Evolutionary conservation across 352 stramenopile species (phyloP).

Genomic region (Phytophthora gonapodyides): DNA sequence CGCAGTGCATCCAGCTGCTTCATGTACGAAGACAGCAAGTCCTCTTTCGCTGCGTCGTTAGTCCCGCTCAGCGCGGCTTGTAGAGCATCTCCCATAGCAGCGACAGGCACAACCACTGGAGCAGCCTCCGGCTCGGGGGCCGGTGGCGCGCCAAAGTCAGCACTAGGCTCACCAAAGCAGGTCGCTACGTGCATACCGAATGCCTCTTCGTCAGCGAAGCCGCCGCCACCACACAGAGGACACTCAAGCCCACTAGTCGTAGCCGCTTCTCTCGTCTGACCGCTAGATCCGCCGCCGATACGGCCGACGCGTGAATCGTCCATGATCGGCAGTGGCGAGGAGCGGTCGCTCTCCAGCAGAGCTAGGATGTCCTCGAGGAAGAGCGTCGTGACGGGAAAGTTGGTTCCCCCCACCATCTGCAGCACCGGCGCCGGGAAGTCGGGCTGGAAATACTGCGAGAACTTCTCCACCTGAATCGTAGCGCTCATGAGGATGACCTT

Average conservation of each 20-base stretch:
- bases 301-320: slow-evolving; percentile 21
- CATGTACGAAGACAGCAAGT: slow-evolving; percentile 56
- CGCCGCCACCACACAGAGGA: slow-evolving; percentile 75
- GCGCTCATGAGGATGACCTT: slow-evolving; percentile 96
- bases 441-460: slow-evolving; percentile 91
- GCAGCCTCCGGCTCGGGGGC: slow-evolving; percentile 16
- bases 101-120: slow-evolving; percentile 21
- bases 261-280: background rate
- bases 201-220: slow-evolving; percentile 81
- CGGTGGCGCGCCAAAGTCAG: slow-evolving; percentile 12
- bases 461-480: slow-evolving; percentile 95
- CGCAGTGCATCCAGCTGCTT: slow-evolving; percentile 63
- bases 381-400: slow-evolving; percentile 91
- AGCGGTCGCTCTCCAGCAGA: slow-evolving; percentile 46
- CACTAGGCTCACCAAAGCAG: slow-evolving; percentile 65
- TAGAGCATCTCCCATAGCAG: slow-evolving; percentile 44
- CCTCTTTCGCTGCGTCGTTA: slow-evolving; percentile 39
- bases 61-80: slow-evolving; percentile 39
- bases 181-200: slow-evolving; percentile 88
- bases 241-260: slow-evolving; percentile 57
- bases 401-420: slow-evolving; percentile 83
- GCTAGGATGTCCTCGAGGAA: slow-evolving; percentile 91
- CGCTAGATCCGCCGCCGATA: slow-evolving; percentile 9
- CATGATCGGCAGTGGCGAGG: slow-evolving; percentile 35
- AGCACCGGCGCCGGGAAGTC: slow-evolving; percentile 71